Evolutionary conservation across 2,329 filamentous ascomycete species (phyloP).

Genomic region (Arthrobotrys sinensis): DNA sequence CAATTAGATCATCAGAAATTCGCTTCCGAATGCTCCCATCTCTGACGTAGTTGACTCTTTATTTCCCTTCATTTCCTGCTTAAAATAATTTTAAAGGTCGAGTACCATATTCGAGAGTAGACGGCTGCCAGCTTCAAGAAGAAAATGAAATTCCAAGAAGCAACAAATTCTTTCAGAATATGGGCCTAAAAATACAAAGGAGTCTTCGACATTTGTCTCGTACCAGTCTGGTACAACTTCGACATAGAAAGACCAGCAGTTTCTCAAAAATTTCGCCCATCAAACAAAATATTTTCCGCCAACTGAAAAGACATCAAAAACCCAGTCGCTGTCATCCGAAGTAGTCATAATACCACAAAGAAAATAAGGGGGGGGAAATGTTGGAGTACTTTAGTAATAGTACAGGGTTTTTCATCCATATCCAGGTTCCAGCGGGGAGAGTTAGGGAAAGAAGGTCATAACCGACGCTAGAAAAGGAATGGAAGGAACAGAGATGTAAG

Average conservation of each 20-base stretch:
- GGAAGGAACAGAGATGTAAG: constrained; percentile 27
- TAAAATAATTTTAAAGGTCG: background rate
- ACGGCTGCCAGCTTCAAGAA: background rate
- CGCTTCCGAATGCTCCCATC: background rate
- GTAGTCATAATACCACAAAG: background rate
- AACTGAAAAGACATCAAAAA: background rate
- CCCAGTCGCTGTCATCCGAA: constrained; percentile 6
- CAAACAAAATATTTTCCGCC: constrained; percentile 9
- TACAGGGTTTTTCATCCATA: constrained; percentile 19
- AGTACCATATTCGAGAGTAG: background rate
- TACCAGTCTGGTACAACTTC: too few relatives aligned
- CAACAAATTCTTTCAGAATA: background rate
- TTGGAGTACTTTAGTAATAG: constrained; percentile 5
- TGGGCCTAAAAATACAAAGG: background rate
- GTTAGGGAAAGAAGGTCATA: constrained; percentile 26
- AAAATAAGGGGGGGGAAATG: background rate
- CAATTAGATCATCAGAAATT: background rate
- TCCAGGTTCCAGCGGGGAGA: constrained; percentile 13
- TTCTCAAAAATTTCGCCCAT: background rate
- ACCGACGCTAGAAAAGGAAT: constrained; percentile 45
- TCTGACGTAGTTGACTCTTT: background rate
- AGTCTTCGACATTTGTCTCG: too few relatives aligned
- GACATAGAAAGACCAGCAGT: background rate
- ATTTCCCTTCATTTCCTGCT: background rate
- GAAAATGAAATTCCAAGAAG: background rate